Evolutionary conservation across 768 basidiomycete genomes (phyloP).

Genomic region (Tylopilus plumbeoviolaceoides): DNA sequence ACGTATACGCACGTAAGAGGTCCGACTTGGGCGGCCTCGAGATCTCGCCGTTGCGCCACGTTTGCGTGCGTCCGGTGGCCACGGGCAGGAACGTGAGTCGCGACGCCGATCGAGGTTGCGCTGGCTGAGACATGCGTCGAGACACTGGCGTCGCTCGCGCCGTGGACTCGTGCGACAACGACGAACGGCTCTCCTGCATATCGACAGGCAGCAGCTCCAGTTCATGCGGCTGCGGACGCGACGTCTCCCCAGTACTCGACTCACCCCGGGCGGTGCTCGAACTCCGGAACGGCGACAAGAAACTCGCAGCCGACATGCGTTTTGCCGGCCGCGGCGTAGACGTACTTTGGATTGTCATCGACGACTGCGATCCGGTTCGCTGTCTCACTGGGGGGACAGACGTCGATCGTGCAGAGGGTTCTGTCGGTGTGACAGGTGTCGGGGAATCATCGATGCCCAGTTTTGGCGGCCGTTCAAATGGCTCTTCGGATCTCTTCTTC

Average conservation of each 20-base stretch:
- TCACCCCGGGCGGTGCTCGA: slow-evolving; percentile 9
- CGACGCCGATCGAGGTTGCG: slow-evolving; percentile 18
- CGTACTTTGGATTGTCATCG: slow-evolving; percentile 14
- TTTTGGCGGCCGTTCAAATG: slow-evolving; percentile 24
- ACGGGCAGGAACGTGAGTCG: slow-evolving; percentile 23
- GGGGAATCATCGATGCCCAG: slow-evolving; percentile 15
- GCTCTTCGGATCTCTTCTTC: slow-evolving; percentile 19
- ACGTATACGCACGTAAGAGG: slow-evolving; percentile 67
- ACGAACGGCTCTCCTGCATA: slow-evolving; percentile 19
- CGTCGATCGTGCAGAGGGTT: slow-evolving; percentile 1
- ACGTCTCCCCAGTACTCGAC: slow-evolving; percentile 8
- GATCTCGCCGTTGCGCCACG: slow-evolving; percentile 22
- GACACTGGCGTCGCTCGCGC: slow-evolving; percentile 11
- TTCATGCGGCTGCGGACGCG: slow-evolving; percentile 9
- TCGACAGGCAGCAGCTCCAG: slow-evolving; percentile 25
- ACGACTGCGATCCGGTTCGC: slow-evolving; percentile 26
- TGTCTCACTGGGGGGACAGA: slow-evolving; percentile 7
- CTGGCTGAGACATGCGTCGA: slow-evolving; percentile 11
- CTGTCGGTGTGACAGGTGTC: neutral
- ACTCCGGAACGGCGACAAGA: slow-evolving; percentile 26
- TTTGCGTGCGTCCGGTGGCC: slow-evolving; percentile 11
- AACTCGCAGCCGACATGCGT: slow-evolving; percentile 27
- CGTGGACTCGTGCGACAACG: slow-evolving; percentile 14
- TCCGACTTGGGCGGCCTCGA: slow-evolving; percentile 46
- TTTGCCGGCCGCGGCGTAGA: slow-evolving; percentile 18